phyloP scores from a whole-genome alignment of 1,284 basidiomycete genomes.

The Exobasidium cylindrosporum region DNA sequence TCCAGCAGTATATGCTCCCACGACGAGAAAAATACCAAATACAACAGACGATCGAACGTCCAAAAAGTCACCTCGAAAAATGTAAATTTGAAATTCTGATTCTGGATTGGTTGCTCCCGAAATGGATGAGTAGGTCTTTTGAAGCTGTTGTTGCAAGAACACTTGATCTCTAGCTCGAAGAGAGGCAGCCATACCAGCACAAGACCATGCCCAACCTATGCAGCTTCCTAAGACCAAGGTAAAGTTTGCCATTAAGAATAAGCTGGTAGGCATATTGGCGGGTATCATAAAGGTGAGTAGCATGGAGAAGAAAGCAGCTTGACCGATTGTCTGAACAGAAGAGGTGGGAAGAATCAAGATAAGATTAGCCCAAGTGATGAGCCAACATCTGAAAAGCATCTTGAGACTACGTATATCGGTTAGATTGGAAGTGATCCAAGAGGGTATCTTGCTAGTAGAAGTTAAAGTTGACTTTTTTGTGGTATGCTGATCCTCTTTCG shows the following conservation, averaged over 20 bases:
- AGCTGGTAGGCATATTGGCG: conserved; percentile 39
- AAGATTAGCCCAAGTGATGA: conserved; percentile 44
- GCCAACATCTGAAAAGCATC: conserved; percentile 42
- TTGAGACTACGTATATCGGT: conserved; percentile 26
- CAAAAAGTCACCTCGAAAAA: conserved; percentile 69
- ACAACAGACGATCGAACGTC: conserved; percentile 64
- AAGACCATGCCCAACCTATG: conserved; percentile 73
- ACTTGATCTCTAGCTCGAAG: conserved; percentile 63
- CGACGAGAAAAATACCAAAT: conserved; percentile 69
- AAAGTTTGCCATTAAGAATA: conserved; percentile 57
- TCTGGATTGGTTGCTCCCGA: conserved; percentile 47
- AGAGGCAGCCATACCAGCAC: conserved; percentile 69
- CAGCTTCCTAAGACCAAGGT: conserved; percentile 65
- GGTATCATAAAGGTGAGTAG: conserved; percentile 49
- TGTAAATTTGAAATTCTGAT: conserved; percentile 45
- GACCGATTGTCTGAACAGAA: conserved; percentile 39
- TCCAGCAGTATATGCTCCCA: conserved; percentile 66
- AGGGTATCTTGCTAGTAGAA: conserved; percentile 20
- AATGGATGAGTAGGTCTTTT: conserved; percentile 57
- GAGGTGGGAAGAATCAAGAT: conserved; percentile 43
- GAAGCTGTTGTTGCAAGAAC: conserved; percentile 60
- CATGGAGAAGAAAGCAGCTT: conserved; percentile 49
- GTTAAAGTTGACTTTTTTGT: too few relatives aligned
- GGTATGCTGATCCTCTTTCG: too few relatives aligned
- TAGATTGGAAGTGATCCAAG: conserved; percentile 33